Evolutionary conservation across 345 rosid species (phyloP), one percentile per base, ranked within the genome.

Genomic region (Triadica sebifera): DNA sequence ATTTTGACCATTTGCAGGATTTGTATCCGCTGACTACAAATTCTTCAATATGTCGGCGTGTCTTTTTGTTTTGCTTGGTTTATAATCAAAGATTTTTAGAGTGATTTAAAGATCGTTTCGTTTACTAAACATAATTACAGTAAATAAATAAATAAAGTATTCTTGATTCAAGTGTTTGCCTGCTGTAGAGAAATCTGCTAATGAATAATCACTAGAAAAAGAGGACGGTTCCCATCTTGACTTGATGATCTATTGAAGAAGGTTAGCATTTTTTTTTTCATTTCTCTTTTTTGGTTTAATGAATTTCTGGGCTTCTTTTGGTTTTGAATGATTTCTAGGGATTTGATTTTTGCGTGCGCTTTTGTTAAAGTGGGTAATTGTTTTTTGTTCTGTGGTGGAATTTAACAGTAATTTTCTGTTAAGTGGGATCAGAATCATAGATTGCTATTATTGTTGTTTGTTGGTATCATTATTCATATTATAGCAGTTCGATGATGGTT

Each of bases 261-360:
- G 37, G 39, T 29, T 11, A 11, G 1, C 24, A 29, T 62, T 41
- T 39, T 25, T 66, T 12, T 65, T 29, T 29, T 29, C 34, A 29
- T 29, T 29, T 29, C 34, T 4, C 37, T 39, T 12, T 43, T 58
- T 41, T 17, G 29, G n/a, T 46, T 41, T 49, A 10, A 53, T 64
- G 38, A 38, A 34, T 41, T 63, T 52, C 39, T 37, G 70, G 75
- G 47, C 67, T 38, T 37, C 39, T 57, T 41, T 49, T 20, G 15
- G 22, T 50, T 53, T 70, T 61, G 43, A 4, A 15, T 15, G 7
- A 13, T 62, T 62, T 16, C 45, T 60, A 60, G 71, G 71, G 45
- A 9, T 62, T 71, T 47, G 37, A 60, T 64, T 67, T n/a, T 76
- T 66, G 73, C 73, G 34, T 67, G 61, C 10, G 69, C 59, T 79